A percentile compares a stretch with the other conserved stretches of the same genome.
These are phyloP conservation scores for Fonsecaea nubica DNA, from an alignment of 2,329 filamentous ascomycete species.

Conservation along the genomic window DNA sequence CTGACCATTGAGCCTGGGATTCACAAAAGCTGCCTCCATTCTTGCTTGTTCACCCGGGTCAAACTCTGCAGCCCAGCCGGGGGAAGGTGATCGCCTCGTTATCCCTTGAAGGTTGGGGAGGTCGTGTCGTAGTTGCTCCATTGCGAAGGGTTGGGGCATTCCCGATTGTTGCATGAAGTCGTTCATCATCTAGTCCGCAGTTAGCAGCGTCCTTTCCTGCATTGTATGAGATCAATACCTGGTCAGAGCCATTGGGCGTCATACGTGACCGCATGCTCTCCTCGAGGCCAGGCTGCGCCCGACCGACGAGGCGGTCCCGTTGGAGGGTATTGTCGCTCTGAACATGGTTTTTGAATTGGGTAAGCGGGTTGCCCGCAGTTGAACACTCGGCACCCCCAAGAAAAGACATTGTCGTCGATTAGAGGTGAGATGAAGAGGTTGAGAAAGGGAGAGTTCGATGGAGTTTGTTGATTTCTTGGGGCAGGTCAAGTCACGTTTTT, in stretches of 20 bases:
- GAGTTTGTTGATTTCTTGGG: background rate
- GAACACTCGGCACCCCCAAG: constrained; percentile 96
- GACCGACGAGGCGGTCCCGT: constrained; percentile 82
- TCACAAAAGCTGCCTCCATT: constrained; percentile 72
- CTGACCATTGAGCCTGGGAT: constrained; percentile 47
- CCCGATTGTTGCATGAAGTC: constrained; percentile 84
- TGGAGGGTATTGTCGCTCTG: constrained; percentile 96
- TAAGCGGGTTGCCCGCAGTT: constrained; percentile 91
- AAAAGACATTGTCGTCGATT: constrained; percentile 78
- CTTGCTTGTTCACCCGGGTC: constrained; percentile 67
- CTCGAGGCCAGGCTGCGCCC: constrained; percentile 72
- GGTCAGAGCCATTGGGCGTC: constrained; percentile 74
- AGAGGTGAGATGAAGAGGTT: background rate
- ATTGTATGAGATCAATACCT: constrained; percentile 54
- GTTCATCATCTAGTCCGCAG: constrained; percentile 77
- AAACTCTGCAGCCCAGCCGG: constrained; percentile 70
- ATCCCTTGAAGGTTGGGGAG: constrained; percentile 61
- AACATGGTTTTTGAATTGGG: constrained; percentile 96
- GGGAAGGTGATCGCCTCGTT: constrained; percentile 60
- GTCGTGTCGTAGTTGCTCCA: constrained; percentile 71
- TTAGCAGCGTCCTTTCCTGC: constrained; percentile 39
- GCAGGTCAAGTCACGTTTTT: constrained; percentile 10
- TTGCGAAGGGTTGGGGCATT: constrained; percentile 63
- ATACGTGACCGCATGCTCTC: constrained; percentile 78
- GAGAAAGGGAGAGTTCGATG: background rate